Base-by-base conservation (phyloP, 495 filamentous ascomycete species). In the Bathelium albidoporum region DNA sequence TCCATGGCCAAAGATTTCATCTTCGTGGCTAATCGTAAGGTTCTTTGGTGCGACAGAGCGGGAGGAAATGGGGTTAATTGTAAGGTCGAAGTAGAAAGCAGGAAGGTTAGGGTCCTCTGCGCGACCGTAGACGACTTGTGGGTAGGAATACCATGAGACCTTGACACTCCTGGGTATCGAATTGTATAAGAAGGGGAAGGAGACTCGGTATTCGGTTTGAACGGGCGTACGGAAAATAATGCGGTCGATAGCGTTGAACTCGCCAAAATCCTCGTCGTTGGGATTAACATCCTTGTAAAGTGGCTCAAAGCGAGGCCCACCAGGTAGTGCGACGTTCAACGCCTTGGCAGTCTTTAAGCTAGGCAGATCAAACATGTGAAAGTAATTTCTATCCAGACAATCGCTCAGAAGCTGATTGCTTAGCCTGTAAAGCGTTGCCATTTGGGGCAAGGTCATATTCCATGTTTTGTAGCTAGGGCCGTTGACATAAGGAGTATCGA, bases 211-310 rank as follows among this genome's bases (percentile, higher is more conserved):
- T 77, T 99, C 95, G 24, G 93, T 99, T 60, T 93, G 85, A 68
- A 97, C 95, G 2, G 95, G 95, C 41, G 88, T 85, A 59, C 95
- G 88, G 81, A 99, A 99, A 69, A 99, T 99, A 75, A 99, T 99
- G 64, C 95, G 90, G 73, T 97, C 93, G 71, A 99, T 99, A 53
- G 93, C 95, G 70, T 99, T 99, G 83, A 99, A 99, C 75, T 99
- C 95, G 72, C 95, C 94, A 75, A 99, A 99, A 72, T 99, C 95
- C 74, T 99, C 95, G 70, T 97, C 92, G 70, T 99, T 97, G 32
- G 95, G 95, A 72, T 99, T 93, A 58, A 99, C 90, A 67, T 99
- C 95, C 76, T 99, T 99, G 80, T 97, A 99, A 12, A 99, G 76
- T 18, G 95, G 95, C 77, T 99, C 95, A 62, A 99, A 99, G 44